These are phyloP conservation scores for Debaryomyces psychrophilus DNA, from an alignment of 1,139 yeast species.

Conservation along the genomic window DNA sequence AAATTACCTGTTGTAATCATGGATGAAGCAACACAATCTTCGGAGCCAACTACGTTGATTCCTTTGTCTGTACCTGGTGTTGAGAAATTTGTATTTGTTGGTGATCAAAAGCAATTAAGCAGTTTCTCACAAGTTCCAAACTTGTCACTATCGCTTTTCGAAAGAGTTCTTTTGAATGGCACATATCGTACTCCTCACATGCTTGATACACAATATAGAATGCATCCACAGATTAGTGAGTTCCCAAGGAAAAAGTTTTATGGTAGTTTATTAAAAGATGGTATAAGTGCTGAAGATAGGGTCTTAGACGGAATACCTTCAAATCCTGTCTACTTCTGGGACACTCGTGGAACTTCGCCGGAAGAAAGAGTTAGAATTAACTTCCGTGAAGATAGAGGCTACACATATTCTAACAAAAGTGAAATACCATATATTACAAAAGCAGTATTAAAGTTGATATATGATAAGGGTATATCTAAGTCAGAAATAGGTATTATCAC, in stretches of 20 bases:
- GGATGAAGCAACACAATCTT: constrained; percentile 67
- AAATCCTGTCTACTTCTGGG: constrained; percentile 58
- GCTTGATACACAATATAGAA: constrained; percentile 74
- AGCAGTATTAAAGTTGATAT: constrained; percentile 50
- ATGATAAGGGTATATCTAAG: constrained; percentile 54
- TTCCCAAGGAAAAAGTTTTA: constrained; percentile 65
- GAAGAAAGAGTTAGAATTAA: constrained; percentile 52
- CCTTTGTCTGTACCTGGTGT: constrained; percentile 72
- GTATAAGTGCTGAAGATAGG: constrained; percentile 57
- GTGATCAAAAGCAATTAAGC: constrained; percentile 68
- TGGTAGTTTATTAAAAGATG: constrained; percentile 57
- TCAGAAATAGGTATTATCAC: constrained; percentile 67
- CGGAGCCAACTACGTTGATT: constrained; percentile 69
- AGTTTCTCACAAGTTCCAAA: constrained; percentile 69
- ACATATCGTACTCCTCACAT: constrained; percentile 62
- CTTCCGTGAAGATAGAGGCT: constrained; percentile 53
- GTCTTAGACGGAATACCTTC: constrained; percentile 39
- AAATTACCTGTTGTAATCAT: constrained; percentile 68
- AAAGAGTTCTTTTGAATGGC: constrained; percentile 58
- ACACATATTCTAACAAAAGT: constrained; percentile 54
- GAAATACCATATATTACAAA: constrained; percentile 54
- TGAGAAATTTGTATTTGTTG: constrained; percentile 69
- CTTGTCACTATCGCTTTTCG: constrained; percentile 60
- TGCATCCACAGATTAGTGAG: constrained; percentile 69
- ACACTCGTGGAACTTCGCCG: constrained; percentile 43